A percentile compares a stretch with the other conserved stretches of the same genome.
Conservation (phyloP, 2,329 filamentous ascomycete genomes). For the Fonsecaea nubica region DNA sequence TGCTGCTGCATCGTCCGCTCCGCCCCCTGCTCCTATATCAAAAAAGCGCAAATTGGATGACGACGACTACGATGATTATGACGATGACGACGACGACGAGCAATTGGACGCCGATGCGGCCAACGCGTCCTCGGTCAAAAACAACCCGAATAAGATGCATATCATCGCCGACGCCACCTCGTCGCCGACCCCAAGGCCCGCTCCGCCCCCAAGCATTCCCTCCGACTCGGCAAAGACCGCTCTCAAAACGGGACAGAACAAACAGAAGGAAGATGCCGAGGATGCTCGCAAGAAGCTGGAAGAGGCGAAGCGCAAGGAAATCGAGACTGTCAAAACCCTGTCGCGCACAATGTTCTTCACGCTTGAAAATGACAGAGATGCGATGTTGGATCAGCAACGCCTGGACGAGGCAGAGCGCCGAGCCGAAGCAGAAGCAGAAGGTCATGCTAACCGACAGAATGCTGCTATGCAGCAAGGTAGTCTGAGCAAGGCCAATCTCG, state of each 20-base stretch:
- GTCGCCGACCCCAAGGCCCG: constrained; percentile 59
- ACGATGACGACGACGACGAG: constrained; percentile 75
- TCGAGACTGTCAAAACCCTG: constrained; percentile 85
- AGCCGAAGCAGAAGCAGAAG: constrained; percentile 92
- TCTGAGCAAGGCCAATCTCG: constrained; percentile 90
- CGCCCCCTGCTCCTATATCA: constrained; percentile 53
- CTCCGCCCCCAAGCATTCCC: constrained; percentile 56
- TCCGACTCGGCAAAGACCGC: constrained; percentile 52
- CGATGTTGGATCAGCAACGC: constrained; percentile 97
- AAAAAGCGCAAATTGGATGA: constrained; percentile 80
- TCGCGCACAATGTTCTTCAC: constrained; percentile 96
- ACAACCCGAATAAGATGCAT: constrained; percentile 50
- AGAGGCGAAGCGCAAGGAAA: constrained; percentile 86
- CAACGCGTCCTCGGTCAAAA: constrained; percentile 57
- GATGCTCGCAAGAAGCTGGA: constrained; percentile 93
- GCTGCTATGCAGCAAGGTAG: constrained; percentile 79
- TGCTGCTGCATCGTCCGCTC: constrained; percentile 57
- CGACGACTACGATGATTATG: constrained; percentile 82
- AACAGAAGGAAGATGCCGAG: constrained; percentile 72
- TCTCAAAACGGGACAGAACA: constrained; percentile 67
- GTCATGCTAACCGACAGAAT: constrained; percentile 53
- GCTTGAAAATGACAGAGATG: constrained; percentile 89
- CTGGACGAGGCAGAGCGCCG: constrained; percentile 96
- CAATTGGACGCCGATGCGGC: constrained; percentile 62
- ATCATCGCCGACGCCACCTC: constrained; percentile 48